Conservation (phyloP, 1,284 basidiomycete species). For the Moesziomyces globuligerus region DNA sequence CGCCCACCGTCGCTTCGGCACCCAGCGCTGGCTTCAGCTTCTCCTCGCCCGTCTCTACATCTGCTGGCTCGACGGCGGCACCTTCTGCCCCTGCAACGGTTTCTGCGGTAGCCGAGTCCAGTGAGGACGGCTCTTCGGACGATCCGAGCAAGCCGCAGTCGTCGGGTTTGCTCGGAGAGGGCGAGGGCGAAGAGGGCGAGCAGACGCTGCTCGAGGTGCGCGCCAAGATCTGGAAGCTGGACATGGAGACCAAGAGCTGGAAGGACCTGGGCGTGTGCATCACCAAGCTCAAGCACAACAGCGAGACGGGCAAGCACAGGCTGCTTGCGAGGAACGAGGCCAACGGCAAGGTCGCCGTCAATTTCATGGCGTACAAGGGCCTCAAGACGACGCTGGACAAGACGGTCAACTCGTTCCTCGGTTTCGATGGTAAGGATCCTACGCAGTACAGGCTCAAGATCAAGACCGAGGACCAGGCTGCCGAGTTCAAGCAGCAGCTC, state of each 20-base stretch:
- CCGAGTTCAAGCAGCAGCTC: conserved; percentile 47
- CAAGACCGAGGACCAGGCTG: conserved; percentile 53
- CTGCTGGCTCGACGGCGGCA: conserved; percentile 4
- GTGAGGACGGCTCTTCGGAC: background rate
- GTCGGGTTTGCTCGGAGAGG: conserved; percentile 46
- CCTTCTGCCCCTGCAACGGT: background rate
- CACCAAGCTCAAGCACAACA: conserved; percentile 55
- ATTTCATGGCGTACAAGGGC: conserved; percentile 53
- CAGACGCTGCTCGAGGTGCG: conserved; percentile 46
- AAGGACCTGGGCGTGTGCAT: conserved; percentile 60
- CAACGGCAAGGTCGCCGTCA: conserved; percentile 59
- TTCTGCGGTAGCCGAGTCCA: conserved; percentile 1
- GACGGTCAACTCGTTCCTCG: conserved; percentile 52
- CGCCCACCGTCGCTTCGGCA: background rate
- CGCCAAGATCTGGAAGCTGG: conserved; percentile 60
- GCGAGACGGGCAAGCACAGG: conserved; percentile 38
- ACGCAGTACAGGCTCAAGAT: conserved; percentile 58
- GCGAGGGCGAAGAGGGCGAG: conserved; percentile 62
- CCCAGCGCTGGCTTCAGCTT: conserved; percentile 26
- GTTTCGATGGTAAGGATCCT: conserved; percentile 53
- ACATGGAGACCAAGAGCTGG: conserved; percentile 43
- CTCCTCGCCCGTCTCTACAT: conserved; percentile 1
- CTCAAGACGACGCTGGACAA: conserved; percentile 48
- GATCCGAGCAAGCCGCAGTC: conserved; percentile 24
- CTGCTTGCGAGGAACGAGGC: conserved; percentile 60